These are phyloP conservation scores for Juncus effusus DNA, from an alignment of 176 grass and related monocot species.

Conservation along the genomic window DNA sequence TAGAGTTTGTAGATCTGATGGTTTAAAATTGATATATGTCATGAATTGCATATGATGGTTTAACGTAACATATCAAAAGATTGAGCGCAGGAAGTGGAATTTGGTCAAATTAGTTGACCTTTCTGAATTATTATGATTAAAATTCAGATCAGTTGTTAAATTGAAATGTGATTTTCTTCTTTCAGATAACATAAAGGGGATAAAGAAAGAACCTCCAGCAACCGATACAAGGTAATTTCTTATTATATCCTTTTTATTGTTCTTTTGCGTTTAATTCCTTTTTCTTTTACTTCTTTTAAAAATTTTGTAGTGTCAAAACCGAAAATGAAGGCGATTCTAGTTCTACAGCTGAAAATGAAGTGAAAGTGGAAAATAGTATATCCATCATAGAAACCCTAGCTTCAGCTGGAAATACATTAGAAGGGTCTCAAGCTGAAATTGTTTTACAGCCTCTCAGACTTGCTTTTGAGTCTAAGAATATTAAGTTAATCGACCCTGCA, in stretches of 20 bases:
- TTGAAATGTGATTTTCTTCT: constrained; percentile 28
- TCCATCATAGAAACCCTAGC: constrained; percentile 74
- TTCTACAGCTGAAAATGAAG: constrained; percentile 12
- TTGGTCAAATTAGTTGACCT: constrained; percentile 7
- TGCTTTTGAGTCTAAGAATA: constrained; percentile 87
- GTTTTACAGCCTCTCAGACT: constrained; percentile 93
- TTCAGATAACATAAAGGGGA: constrained; percentile 85
- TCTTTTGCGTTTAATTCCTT: too few relatives aligned
- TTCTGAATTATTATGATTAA: constrained; percentile 12
- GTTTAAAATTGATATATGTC: too few relatives aligned
- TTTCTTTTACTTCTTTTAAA: too few relatives aligned
- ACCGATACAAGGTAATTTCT: constrained; percentile 23
- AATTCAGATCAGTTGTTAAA: not conserved
- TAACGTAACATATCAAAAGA: not conserved
- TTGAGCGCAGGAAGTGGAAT: not conserved
- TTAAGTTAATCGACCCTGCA: constrained; percentile 92
- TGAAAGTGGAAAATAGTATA: constrained; percentile 24
- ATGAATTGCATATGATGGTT: not conserved
- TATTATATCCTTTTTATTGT: not conserved
- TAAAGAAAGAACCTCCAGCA: constrained; percentile 21
- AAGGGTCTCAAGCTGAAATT: constrained; percentile 81
- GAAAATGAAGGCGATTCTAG: constrained; percentile 17
- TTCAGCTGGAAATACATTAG: constrained; percentile 70
- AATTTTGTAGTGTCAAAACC: constrained; percentile 12
- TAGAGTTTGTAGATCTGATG: too few relatives aligned